Conservation (phyloP, 768 basidiomycete genomes). For the Hypholoma sublateritium region DNA sequence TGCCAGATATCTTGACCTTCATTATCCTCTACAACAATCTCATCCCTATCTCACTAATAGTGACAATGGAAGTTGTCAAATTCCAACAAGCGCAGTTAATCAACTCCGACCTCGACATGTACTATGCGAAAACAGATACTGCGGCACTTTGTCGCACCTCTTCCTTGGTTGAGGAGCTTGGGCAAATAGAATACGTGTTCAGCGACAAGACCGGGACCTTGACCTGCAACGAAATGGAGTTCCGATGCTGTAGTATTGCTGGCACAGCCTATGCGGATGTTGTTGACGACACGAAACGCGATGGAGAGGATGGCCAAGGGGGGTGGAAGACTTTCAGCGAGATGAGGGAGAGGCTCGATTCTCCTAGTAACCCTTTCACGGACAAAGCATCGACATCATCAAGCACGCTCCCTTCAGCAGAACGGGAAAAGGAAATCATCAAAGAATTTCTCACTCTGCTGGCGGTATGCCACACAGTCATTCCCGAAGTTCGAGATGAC, state of each 20-base stretch:
- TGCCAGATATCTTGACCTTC: conserved; percentile 90
- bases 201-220: conserved; percentile 95
- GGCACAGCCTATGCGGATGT: conserved; percentile 88
- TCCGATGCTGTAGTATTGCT: conserved; percentile 84
- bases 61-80: conserved; percentile 99
- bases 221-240: conserved; percentile 99
- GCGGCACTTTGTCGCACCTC: conserved; percentile 98
- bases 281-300: conserved; percentile 84
- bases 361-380: conserved; percentile 58
- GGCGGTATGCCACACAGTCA: conserved; percentile 97
- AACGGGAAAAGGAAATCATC: conserved; percentile 52
- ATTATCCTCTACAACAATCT: conserved; percentile 99
- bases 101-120: conserved; percentile 99
- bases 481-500: conserved; percentile 79
- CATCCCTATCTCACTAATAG: conserved; percentile 98
- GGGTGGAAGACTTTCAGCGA: conserved; percentile 83
- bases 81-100: conserved; percentile 97
- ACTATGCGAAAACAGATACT: conserved; percentile 91
- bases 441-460: conserved; percentile 79
- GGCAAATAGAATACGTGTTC: conserved; percentile 96
- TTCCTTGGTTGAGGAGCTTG: conserved; percentile 95
- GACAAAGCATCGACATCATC: conserved; percentile 38
- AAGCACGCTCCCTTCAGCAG: conserved; percentile 22
- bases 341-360: conserved; percentile 56
- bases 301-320: conserved; percentile 53